These are phyloP conservation scores for Candida insectalens DNA, from an alignment of 805 yeast genomes.

Conservation along the genomic window DNA sequence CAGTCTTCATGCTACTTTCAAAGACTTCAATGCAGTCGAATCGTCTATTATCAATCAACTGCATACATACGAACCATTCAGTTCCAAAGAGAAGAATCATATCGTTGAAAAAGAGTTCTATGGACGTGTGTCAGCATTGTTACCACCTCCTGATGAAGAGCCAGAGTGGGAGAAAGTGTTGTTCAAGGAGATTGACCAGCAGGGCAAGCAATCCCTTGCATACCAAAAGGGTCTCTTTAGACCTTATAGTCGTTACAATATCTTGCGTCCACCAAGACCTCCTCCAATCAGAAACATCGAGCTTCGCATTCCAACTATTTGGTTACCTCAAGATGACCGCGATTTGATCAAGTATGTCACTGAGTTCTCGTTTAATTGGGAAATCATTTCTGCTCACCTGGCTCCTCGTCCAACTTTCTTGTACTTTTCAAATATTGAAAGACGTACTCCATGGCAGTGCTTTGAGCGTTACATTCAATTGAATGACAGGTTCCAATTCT, in stretches of 20 bases:
- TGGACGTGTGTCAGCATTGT: conserved; percentile 56
- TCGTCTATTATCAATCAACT: conserved; percentile 37
- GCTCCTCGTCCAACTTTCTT: conserved; percentile 48
- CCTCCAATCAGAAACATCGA: conserved; percentile 77
- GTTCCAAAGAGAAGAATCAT: conserved; percentile 19
- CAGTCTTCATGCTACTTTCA: conserved; percentile 25
- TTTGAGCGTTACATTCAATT: conserved; percentile 93
- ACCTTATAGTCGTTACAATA: conserved; percentile 46
- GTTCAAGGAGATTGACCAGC: conserved; percentile 36
- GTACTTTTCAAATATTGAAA: conserved; percentile 80
- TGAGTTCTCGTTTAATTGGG: conserved; percentile 90
- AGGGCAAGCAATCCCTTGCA: conserved; percentile 30
- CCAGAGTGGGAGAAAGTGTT: conserved; percentile 49
- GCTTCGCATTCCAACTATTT: conserved; percentile 81
- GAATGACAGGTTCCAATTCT: conserved; percentile 76
- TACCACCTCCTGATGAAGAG: conserved; percentile 56
- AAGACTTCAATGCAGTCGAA: conserved; percentile 35
- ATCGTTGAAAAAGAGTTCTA: conserved; percentile 19
- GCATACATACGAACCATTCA: conserved; percentile 40
- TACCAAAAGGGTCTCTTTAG: conserved; percentile 48
- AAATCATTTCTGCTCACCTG: conserved; percentile 73
- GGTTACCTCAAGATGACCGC: conserved; percentile 93
- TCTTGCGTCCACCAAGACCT: conserved; percentile 82
- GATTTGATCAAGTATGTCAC: conserved; percentile 71
- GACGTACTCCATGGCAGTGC: conserved; percentile 98